Percentiles rank a stretch among this genome's conserved stretches.
These are phyloP conservation scores for Candida stauntonica DNA, from an alignment of 805 yeast genomes.

Conservation along the genomic window DNA sequence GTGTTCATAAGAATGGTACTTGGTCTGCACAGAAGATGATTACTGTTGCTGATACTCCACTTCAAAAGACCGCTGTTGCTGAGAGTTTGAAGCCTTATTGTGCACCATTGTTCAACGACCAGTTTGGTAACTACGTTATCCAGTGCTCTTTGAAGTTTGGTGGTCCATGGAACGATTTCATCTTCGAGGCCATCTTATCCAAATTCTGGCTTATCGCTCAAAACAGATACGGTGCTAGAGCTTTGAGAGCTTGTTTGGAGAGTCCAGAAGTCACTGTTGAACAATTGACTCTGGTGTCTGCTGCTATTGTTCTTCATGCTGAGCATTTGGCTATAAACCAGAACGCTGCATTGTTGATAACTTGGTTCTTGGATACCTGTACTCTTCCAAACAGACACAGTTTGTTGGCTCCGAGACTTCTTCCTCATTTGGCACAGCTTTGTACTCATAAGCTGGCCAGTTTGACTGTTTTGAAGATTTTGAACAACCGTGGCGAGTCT, in stretches of 20 bases:
- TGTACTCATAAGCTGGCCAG: slow-evolving; percentile 84
- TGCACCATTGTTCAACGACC: slow-evolving; percentile 85
- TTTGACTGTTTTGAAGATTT: slow-evolving; percentile 71
- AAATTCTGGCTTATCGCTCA: slow-evolving; percentile 77
- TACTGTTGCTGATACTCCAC: slow-evolving; percentile 59
- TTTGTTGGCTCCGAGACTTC: slow-evolving; percentile 57
- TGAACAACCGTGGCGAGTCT: slow-evolving; percentile 63
- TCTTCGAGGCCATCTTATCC: slow-evolving; percentile 75
- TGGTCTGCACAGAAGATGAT: slow-evolving; percentile 99
- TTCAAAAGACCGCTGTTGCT: slow-evolving; percentile 62
- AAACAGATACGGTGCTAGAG: slow-evolving; percentile 93
- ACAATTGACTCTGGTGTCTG: slow-evolving; percentile 68
- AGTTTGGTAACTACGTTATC: slow-evolving; percentile 93
- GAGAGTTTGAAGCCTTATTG: slow-evolving; percentile 73
- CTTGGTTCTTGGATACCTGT: slow-evolving; percentile 93
- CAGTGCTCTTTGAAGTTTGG: slow-evolving; percentile 93
- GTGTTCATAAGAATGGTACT: slow-evolving; percentile 96
- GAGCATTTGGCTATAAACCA: slow-evolving; percentile 75
- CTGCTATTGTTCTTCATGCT: slow-evolving; percentile 72
- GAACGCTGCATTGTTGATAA: slow-evolving; percentile 83
- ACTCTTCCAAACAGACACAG: slow-evolving; percentile 59
- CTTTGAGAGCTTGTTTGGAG: slow-evolving; percentile 89
- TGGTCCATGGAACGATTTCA: slow-evolving; percentile 82
- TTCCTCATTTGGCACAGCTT: slow-evolving; percentile 57
- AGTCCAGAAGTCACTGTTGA: slow-evolving; percentile 62